These are phyloP conservation scores for Davidsoniella australis DNA, from an alignment of 2,329 filamentous ascomycete genomes.

Conservation along the genomic window DNA sequence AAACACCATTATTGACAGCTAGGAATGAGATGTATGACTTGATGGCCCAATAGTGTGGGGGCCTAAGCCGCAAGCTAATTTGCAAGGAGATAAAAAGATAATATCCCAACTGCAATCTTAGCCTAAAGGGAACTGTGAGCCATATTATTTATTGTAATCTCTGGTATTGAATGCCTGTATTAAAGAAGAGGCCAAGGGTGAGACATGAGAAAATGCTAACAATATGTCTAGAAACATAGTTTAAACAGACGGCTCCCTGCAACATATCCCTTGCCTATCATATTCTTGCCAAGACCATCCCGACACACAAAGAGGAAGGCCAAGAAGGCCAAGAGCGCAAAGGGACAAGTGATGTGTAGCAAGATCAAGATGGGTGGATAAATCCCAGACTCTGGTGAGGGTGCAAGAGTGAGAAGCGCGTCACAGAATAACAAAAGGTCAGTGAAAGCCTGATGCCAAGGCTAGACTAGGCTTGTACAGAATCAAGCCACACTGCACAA, in stretches of 20 bases:
- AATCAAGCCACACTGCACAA: too few species aligned
- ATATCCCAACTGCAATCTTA: neutral
- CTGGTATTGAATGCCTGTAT: neutral
- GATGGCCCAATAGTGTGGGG: too few species aligned
- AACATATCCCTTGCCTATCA: neutral
- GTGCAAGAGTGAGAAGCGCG: too few species aligned
- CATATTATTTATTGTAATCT: neutral
- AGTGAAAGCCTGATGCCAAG: too few species aligned
- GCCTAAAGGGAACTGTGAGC: neutral
- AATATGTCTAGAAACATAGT: slow-evolving; percentile 3
- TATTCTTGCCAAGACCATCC: neutral
- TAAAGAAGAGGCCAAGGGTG: neutral
- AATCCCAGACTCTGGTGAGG: neutral
- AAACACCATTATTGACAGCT: too few species aligned
- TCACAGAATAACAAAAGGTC: too few species aligned
- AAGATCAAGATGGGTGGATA: neutral
- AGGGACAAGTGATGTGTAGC: too few species aligned
- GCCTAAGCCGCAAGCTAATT: neutral
- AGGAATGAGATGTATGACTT: too few species aligned
- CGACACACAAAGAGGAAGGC: neutral
- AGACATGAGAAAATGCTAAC: slow-evolving; percentile 3
- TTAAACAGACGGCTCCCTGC: slow-evolving; percentile 3
- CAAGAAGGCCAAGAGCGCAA: too few species aligned
- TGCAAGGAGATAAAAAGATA: too few species aligned
- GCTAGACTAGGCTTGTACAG: too few species aligned